Evolutionary conservation across 2,329 filamentous ascomycete species (phyloP).

Genomic region (Fusarium virguliforme): DNA sequence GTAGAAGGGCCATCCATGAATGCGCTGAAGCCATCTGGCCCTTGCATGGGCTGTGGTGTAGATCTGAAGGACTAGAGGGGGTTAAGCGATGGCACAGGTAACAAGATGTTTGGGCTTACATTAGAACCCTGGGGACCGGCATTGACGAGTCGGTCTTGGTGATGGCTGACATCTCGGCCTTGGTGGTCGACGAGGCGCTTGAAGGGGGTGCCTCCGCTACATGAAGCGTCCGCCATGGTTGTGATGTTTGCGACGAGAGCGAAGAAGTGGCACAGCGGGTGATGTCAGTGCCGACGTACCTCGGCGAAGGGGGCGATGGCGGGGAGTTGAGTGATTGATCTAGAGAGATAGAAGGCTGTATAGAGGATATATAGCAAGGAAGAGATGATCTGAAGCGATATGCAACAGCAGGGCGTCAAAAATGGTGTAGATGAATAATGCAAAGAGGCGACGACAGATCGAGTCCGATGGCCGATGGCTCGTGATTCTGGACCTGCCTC

Average conservation of each 20-base stretch:
- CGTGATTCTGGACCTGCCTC: conserved; percentile 42
- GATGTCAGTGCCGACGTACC: conserved; percentile 30
- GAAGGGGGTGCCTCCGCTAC: conserved; percentile 61
- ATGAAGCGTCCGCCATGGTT: conserved; percentile 61
- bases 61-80: conserved; percentile 56
- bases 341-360: conserved; percentile 12
- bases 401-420: conserved; percentile 5
- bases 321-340: conserved; percentile 1
- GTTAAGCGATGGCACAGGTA: background rate
- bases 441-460: conserved; percentile 28
- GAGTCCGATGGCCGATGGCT: conserved; percentile 41
- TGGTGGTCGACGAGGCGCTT: conserved; percentile 63
- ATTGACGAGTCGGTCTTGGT: conserved; percentile 59
- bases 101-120: conserved; percentile 48
- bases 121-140: conserved; percentile 50
- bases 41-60: conserved; percentile 49
- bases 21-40: conserved; percentile 55
- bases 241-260: background rate
- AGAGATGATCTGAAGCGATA: background rate
- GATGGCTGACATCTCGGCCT: conserved; percentile 59
- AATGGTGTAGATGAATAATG: conserved; percentile 40
- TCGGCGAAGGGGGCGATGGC: conserved; percentile 38
- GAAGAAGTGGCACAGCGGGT: conserved; percentile 13
- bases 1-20: conserved; percentile 55
- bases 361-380: background rate